Evolutionary conservation across 352 stramenopile genomes (phyloP), one percentile per base, ranked within the genome.

Genomic region (Phytophthora multivora): DNA sequence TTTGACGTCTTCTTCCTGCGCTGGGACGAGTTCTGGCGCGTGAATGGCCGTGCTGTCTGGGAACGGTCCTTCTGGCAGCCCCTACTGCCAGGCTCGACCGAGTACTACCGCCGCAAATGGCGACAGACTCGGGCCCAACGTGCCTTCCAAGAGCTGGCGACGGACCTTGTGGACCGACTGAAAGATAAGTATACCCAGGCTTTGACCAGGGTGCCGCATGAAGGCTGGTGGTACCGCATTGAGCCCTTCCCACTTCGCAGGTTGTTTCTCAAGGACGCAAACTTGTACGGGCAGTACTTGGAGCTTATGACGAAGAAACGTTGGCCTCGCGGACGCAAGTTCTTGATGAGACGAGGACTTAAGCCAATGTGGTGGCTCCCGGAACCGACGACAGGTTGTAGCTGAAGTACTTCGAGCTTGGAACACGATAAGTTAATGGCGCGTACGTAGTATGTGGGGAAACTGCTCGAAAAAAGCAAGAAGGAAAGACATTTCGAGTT

Each of bases 1-100:
- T 80, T 72, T 28, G 76, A 79, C 23, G 51, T 80, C 16, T 52
- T 80, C 47, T 86, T 86, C 56, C 49, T 78, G 61, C 69, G 66
- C 41, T 86, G 74, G 77, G 77, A 86, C 51, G 59, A 62, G 9
- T 86, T 86, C 39, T 86, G 77, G 77, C 47, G 7, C 8, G 1
- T 50, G 13, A 65, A 82, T 35, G 74, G 73, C 5, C 77, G 64
- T 25, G 74, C 77, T 3, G 71, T 83, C 11, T 86, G 77, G 77
- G 77, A 86, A 50, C 63, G 77, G 11, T 42, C 48, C 58, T 86
- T 71, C 46, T 86, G 71, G 71, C 64, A 71, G 51, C 71, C 77
- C 1, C 55, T 86, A 26, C 10, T 49, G 3, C 35, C 45, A 3
- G 35, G 57, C 2, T 71, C 63, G 26, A 59, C 40, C 13, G 71